Percentiles rank a stretch among this genome's conserved stretches.
phyloP scores from a whole-genome alignment of 148 eudicot species.

The Silene latifolia region DNA sequence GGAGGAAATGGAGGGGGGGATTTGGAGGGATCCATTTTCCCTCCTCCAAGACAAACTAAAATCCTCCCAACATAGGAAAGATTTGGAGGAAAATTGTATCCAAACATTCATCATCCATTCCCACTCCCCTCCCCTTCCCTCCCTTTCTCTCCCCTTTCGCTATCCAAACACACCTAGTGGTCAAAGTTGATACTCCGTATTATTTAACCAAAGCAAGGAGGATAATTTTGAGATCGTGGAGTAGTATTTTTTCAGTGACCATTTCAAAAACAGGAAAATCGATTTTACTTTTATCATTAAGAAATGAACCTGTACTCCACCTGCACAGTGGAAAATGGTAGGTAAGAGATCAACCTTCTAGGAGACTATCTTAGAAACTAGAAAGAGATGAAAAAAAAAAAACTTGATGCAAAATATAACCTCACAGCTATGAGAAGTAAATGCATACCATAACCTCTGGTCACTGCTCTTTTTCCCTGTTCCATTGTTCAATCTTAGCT shows the following conservation, averaged over 20 bases:
- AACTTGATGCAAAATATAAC: background rate
- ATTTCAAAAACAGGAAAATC: background rate
- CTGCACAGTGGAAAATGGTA: background rate
- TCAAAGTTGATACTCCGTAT: background rate
- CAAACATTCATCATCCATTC: no score
- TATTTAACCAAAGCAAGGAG: background rate
- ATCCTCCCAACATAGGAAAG: no score
- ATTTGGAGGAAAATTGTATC: no score
- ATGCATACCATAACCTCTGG: background rate
- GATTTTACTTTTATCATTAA: background rate
- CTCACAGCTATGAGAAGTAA: background rate
- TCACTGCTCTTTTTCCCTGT: constrained; percentile 69
- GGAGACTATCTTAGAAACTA: background rate
- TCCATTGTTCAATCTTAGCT: constrained; percentile 96
- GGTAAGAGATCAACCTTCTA: background rate
- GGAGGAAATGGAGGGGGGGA: no score
- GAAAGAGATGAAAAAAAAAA: background rate
- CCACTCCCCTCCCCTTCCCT: no score
- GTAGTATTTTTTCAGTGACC: background rate
- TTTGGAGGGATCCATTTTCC: no score
- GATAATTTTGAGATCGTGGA: background rate
- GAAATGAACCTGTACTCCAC: background rate
- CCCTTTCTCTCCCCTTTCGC: no score
- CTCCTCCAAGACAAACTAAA: no score
- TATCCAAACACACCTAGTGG: background rate